A percentile compares a stretch with the other conserved stretches of the same genome.
phyloP scores from a whole-genome alignment of 352 stramenopile species.

The Phytophthora pinifolia region DNA sequence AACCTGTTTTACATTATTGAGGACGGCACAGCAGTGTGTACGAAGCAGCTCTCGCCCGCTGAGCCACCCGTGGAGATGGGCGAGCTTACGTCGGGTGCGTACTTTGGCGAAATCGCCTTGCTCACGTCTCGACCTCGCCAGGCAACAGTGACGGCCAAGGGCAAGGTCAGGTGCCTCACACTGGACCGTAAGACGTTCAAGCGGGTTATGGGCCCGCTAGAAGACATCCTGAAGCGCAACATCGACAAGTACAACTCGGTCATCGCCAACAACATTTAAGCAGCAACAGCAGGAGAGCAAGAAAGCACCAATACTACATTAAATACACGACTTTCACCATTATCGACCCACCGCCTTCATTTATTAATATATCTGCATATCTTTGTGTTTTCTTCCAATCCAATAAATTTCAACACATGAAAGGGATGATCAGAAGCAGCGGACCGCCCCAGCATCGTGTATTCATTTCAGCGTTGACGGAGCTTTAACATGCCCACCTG shows the following conservation, averaged over 20 bases:
- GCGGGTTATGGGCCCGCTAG: constrained; percentile 86
- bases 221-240: constrained; percentile 92
- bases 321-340: no score
- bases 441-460: constrained; percentile 5
- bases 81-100: constrained; percentile 89
- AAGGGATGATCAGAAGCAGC: background rate
- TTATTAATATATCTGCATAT: no score
- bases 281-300: constrained; percentile 23
- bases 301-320: constrained; percentile 31
- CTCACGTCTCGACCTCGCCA: constrained; percentile 93
- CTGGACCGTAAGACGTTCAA: constrained; percentile 94
- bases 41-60: constrained; percentile 76
- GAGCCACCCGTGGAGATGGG: constrained; percentile 85
- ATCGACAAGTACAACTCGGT: constrained; percentile 91
- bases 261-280: constrained; percentile 90
- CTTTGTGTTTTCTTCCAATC: no score
- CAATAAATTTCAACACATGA: background rate
- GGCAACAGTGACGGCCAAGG: constrained; percentile 84
- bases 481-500: constrained; percentile 2
- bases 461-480: constrained; percentile 17
- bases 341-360: no score
- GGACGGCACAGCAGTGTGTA: constrained; percentile 76
- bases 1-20: constrained; percentile 93
- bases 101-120: constrained; percentile 96
- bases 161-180: constrained; percentile 88